Evolutionary conservation across 78 protist genomes (phyloP), one percentile per base, ranked within the genome.

Genomic region (Blattamonas nauphoetae): DNA sequence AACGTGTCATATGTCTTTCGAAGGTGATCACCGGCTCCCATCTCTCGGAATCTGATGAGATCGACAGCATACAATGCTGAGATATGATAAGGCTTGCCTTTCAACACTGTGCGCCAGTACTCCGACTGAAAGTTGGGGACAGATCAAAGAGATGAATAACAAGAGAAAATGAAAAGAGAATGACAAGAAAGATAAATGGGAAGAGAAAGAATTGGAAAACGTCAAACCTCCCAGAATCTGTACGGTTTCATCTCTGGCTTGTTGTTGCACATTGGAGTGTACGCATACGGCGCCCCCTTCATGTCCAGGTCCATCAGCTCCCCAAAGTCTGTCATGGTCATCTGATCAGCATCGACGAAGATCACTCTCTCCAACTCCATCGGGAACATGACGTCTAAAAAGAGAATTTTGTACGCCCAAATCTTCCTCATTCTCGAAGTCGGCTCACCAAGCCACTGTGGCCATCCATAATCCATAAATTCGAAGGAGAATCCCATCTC

Each of bases 31-130:
- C 1, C 42, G 1, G 42, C 42, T 21, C 35, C 82, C 35, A 36
- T 36, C 5, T 2, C 88, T 85, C 87, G 92, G 88, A 92, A 95
- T 5, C 89, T 86, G 2, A 35, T 6, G 4, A 98, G 93, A 81
- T 98, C 99, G 44, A 97, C 96, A 0, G 96, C 97, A 42, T 91
- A 98, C 41, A 98, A 93, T 1, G 99, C 99, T 81, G 89, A 89
- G 84, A 96, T 96, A 91, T 97, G 99, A 89, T 96, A 97, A 44
- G 95, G 96, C 32, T 35, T 32, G 36, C 95, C 96, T 2, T 84
- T 78, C 4, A 97, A 88, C 86, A 97, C 98, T 42, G 81, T 84
- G 45, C 64, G 11, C 98, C 98, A 97, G 87, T 90, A 97, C 5
- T 96, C 96, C 41, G 64, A 21, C 64, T 46, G 64, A 5, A 46